Base-by-base conservation (phyloP, 2,329 filamentous ascomycete species). In the Rhynchosporium secalis region DNA sequence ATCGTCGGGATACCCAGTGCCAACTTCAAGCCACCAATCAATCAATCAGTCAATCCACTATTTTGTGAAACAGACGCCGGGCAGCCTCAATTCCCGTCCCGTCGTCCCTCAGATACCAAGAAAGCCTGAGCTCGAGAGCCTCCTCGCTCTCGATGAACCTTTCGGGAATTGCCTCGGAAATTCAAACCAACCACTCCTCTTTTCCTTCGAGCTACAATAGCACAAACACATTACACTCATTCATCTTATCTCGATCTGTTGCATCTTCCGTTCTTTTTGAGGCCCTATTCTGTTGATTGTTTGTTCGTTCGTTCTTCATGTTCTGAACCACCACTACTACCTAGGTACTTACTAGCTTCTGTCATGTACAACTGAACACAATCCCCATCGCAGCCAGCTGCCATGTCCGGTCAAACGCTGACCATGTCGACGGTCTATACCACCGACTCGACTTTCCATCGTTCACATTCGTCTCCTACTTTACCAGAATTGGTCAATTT, bases 391-490 rank as follows among this genome's bases (percentile, higher is more conserved):
- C 66, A 65, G 66, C 60, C 57, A 65, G 65, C 68, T 65, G 68
- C 62, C 40, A 72, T 72, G 70, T 67, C 69, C 66, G 72, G 69
- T 60, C 65, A 69, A 48, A 69, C 66, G 45, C 66, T 72, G 64
- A 72, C 70, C 40, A 72, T 74, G 72, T 62, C 72, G 46, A 58
- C 72, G 57, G 62, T 64, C 54, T 67, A 72, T 62, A 65, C 72
- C 47, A 59, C 66, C 49, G 71, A 66, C 54, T 45, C 68, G 13
- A 29, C 65, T 26, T 71, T 75, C 56, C 64, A 68, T 67, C 73
- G 73, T 47, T 74, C 73, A 13, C 68, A 70, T 49, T 75, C 73
- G 8, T 73, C 71, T n/a, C 68, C 73, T 8, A 72, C 69, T 54
- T 64, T 74, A 6, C 66, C 72, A 29, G 68, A 71, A 56, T 62